Evolutionary conservation across 2,329 filamentous ascomycete species (phyloP).

Genomic region (Pyrenophora teres): DNA sequence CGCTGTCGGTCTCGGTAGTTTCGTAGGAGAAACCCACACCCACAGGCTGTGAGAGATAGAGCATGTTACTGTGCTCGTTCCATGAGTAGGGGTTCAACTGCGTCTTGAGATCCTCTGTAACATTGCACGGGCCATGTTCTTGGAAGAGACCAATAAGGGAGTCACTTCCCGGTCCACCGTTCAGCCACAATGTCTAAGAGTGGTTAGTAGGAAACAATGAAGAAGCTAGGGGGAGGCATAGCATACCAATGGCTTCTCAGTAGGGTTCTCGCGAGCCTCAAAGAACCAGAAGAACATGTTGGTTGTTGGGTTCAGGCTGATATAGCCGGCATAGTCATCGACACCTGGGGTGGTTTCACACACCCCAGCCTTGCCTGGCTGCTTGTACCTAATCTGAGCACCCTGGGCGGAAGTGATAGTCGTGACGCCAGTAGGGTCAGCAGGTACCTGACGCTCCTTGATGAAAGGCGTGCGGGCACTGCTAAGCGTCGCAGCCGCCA

Average conservation of each 20-base stretch:
- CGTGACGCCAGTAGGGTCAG: conserved; percentile 37
- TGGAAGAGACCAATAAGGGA: conserved; percentile 63
- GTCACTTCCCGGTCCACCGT: conserved; percentile 57
- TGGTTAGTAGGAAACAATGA: neutral
- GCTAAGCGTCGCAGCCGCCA: conserved; percentile 25
- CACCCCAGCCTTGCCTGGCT: conserved; percentile 47
- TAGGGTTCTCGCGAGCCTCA: conserved; percentile 52
- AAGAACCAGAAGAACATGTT: conserved; percentile 56
- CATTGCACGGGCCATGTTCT: conserved; percentile 34
- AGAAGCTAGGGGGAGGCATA: neutral
- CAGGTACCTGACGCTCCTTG: conserved; percentile 35
- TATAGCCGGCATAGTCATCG: conserved; percentile 46
- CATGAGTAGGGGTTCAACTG: conserved; percentile 47
- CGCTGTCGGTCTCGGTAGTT: conserved; percentile 28
- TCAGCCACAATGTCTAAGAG: conserved; percentile 55
- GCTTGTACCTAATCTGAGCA: conserved; percentile 43
- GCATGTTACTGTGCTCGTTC: conserved; percentile 48
- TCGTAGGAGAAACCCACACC: conserved; percentile 50
- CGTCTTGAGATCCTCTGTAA: conserved; percentile 45
- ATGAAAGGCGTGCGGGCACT: conserved; percentile 33
- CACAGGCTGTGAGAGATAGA: conserved; percentile 48
- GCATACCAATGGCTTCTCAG: conserved; percentile 33
- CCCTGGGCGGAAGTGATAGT: conserved; percentile 43
- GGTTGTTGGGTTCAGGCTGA: conserved; percentile 42
- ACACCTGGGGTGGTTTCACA: conserved; percentile 50